Evolutionary conservation across 2,329 filamentous ascomycete species (phyloP), one percentile per base, ranked within the genome.

Genomic region (Diaporthe sp.): DNA sequence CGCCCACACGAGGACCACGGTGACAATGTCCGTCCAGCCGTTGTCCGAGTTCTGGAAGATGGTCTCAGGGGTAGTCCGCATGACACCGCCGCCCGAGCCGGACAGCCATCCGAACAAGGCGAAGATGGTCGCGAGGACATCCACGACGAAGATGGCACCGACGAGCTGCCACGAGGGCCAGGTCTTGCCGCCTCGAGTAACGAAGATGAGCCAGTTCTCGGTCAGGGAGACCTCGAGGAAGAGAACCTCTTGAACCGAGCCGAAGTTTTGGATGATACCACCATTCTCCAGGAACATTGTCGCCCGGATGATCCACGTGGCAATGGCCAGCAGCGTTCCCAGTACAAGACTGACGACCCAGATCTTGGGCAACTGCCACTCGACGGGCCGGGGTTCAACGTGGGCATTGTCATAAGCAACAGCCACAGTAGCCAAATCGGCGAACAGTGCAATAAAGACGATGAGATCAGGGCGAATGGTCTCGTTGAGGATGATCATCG

Each of bases 331-430:
- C 60, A 94, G 85, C 47, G 90, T 79, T 84, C 93, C 93, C 70
- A 95, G 90, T 76, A 93, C 86, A 79, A 93, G 87, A 77, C 90
- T 92, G 81, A 95, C 94, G 79, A 95, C 89, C 93, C 93, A 95
- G 82, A 95, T 95, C 89, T 95, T 95, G 78, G 93, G 93, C 78
- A 95, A 84, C 86, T 95, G 93, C 93, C 93, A 95, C 84, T 95
- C 93, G 80, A 95, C 93, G 20, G 93, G 93, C 53, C 93, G 91
- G 76, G 88, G 88, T 82, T 95, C 93, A 80, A 92, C 94, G 86
- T 94, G 92, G 63, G 93, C 93, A 83, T 95, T 94, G 82, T 95
- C 93, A 86, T 95, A 95, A 67, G 93, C 93, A 75, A 95, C 91
- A 76, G 93, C 93, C 79, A 95, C 93, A 78, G 93, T 95, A 77